Evolutionary conservation across 2,329 filamentous ascomycete species (phyloP).

Genomic region (Neofusicoccum kwambonambiense): DNA sequence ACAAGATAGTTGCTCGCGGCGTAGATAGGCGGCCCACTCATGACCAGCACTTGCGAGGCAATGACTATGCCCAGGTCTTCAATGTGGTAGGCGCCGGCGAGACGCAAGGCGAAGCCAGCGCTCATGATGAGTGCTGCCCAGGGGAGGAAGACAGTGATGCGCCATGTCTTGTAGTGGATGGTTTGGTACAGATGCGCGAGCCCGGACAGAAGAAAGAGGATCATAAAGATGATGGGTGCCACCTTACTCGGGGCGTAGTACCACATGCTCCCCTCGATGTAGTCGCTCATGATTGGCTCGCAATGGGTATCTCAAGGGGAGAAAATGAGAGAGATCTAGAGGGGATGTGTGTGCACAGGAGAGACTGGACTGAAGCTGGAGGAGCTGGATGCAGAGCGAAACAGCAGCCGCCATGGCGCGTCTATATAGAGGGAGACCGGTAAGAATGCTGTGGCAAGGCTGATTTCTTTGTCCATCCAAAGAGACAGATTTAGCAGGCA

Average conservation of each 20-base stretch:
- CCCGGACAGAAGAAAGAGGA: constrained; percentile 49
- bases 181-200: constrained; percentile 52
- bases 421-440: not conserved
- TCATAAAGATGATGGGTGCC: constrained; percentile 54
- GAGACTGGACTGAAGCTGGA: not conserved
- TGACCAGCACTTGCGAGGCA: constrained; percentile 29
- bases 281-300: not conserved
- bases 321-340: not conserved
- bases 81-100: constrained; percentile 53
- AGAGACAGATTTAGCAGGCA: not conserved
- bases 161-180: constrained; percentile 58
- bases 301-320: not conserved
- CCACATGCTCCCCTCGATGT: constrained; percentile 34
- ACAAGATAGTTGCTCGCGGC: constrained; percentile 60
- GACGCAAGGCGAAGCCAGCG: constrained; percentile 56
- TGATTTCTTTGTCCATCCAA: not conserved
- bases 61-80: constrained; percentile 42
- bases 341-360: not conserved
- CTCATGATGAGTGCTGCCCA: constrained; percentile 57
- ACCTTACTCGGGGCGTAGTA: constrained; percentile 55
- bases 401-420: not conserved
- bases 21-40: constrained; percentile 56
- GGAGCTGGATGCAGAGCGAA: not conserved
- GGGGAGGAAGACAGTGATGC: constrained; percentile 54
- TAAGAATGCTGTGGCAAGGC: not conserved